phyloP scores from a whole-genome alignment of 208 protist genomes.

The Herpetomonas samuelpessoai region DNA sequence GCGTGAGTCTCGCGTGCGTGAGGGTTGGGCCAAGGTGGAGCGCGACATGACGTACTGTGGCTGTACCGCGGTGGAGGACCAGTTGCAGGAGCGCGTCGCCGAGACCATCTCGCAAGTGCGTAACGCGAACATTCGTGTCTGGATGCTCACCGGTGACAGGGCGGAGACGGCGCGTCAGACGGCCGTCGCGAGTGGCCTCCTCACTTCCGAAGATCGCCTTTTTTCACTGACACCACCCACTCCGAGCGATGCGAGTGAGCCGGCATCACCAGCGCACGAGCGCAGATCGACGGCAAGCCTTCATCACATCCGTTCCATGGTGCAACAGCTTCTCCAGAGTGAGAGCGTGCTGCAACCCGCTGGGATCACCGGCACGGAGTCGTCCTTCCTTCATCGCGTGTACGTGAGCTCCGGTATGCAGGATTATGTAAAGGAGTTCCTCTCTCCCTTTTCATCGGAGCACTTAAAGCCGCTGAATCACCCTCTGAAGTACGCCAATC shows the following conservation, averaged over 20 bases:
- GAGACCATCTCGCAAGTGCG: conserved; percentile 81
- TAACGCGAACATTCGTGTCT: conserved; percentile 83
- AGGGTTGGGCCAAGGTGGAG: conserved; percentile 79
- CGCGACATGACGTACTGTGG: conserved; percentile 88
- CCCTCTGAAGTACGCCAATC: conserved; percentile 13
- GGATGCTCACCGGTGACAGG: conserved; percentile 99
- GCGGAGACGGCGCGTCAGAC: conserved; percentile 96
- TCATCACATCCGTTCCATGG: conserved; percentile 1
- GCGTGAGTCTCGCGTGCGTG: conserved; percentile 22
- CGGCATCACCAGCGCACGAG: not conserved
- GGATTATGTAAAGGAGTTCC: conserved; percentile 63
- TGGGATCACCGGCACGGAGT: conserved; percentile 18
- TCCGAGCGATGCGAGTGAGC: conserved; percentile 12
- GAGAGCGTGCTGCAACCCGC: not conserved
- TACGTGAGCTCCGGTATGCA: conserved; percentile 44
- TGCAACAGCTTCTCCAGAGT: not conserved
- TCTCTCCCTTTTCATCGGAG: conserved; percentile 24
- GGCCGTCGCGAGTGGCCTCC: conserved; percentile 65
- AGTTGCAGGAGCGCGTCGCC: conserved; percentile 94
- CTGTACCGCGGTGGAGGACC: conserved; percentile 95
- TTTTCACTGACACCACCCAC: conserved; percentile 38
- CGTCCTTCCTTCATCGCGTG: conserved; percentile 19
- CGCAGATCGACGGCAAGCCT: conserved; percentile 19
- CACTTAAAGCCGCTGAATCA: conserved; percentile 39
- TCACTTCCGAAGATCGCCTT: conserved; percentile 33